phyloP scores from a whole-genome alignment of 371 early-diverging fungal genomes.

The Mortierella sp. region DNA sequence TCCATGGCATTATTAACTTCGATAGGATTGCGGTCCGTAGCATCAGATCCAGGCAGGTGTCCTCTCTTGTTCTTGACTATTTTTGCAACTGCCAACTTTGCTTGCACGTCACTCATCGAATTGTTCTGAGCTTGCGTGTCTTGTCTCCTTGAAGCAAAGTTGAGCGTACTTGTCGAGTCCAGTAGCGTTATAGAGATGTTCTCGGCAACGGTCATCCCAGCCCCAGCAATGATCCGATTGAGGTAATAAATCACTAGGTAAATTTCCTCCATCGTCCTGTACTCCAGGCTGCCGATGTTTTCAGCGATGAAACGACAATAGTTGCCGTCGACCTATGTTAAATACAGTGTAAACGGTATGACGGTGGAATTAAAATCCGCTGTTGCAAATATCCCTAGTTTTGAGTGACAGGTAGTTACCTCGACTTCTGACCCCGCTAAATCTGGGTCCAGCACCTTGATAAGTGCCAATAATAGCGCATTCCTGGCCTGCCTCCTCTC shows the following conservation, averaged over 20 bases:
- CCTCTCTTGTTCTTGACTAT: too few species aligned
- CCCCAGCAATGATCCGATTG: conserved; percentile 74
- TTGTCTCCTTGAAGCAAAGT: background rate
- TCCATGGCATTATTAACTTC: conserved; percentile 4
- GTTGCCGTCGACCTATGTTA: conserved; percentile 59
- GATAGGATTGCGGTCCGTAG: conserved; percentile 12
- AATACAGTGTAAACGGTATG: background rate
- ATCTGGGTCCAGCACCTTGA: conserved; percentile 77
- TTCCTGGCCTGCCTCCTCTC: conserved; percentile 75
- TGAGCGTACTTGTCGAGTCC: background rate
- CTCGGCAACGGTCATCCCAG: conserved; percentile 69
- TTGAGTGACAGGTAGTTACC: conserved; percentile 9
- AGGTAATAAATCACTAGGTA: conserved; percentile 74
- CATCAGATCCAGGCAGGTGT: too few species aligned
- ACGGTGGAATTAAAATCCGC: background rate
- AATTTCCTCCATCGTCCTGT: conserved; percentile 83
- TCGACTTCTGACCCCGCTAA: conserved; percentile 28
- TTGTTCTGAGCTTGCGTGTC: background rate
- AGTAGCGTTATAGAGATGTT: conserved; percentile 17
- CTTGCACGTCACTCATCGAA: background rate
- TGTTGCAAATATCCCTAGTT: background rate
- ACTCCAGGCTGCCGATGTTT: conserved; percentile 78
- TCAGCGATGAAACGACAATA: conserved; percentile 85
- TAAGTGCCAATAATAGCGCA: conserved; percentile 74
- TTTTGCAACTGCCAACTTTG: too few species aligned